These are phyloP conservation scores for Chondrostereum purpureum DNA, from an alignment of 1,284 basidiomycete species.

Conservation along the genomic window DNA sequence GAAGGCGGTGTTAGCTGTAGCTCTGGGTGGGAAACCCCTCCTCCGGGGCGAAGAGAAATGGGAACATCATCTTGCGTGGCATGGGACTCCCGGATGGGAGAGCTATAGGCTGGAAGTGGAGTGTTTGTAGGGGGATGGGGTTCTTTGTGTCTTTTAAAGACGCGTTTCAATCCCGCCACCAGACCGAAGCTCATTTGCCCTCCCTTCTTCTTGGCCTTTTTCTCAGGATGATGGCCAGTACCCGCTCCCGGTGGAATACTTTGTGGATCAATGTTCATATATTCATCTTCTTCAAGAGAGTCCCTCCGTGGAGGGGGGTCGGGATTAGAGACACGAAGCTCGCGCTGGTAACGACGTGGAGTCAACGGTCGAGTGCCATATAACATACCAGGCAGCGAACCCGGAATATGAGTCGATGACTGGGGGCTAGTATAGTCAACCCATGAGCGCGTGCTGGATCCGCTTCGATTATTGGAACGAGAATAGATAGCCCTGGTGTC, in stretches of 20 bases:
- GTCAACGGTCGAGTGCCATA: too few relatives aligned
- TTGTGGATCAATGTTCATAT: slow-evolving; percentile 1
- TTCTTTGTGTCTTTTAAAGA: background rate
- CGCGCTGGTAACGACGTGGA: background rate
- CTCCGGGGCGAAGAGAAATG: background rate
- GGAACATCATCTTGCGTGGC: background rate
- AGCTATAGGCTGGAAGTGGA: too few relatives aligned
- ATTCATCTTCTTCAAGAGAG: slow-evolving; percentile 1
- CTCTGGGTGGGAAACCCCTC: background rate
- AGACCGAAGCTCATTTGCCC: background rate
- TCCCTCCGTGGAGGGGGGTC: background rate
- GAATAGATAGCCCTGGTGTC: background rate
- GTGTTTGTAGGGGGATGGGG: background rate
- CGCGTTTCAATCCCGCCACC: background rate
- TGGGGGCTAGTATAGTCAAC: background rate
- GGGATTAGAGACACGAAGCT: slow-evolving; percentile 1
- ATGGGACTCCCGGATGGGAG: background rate
- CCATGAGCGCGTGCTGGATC: background rate
- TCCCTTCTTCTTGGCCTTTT: background rate
- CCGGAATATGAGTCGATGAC: too few relatives aligned
- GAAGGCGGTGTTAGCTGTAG: background rate
- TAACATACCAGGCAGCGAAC: background rate
- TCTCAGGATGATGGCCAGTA: background rate
- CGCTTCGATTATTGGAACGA: background rate
- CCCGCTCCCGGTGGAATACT: too few relatives aligned